Base-by-base conservation (phyloP, 345 rosid genomes). In the Syzygium aromaticum region DNA sequence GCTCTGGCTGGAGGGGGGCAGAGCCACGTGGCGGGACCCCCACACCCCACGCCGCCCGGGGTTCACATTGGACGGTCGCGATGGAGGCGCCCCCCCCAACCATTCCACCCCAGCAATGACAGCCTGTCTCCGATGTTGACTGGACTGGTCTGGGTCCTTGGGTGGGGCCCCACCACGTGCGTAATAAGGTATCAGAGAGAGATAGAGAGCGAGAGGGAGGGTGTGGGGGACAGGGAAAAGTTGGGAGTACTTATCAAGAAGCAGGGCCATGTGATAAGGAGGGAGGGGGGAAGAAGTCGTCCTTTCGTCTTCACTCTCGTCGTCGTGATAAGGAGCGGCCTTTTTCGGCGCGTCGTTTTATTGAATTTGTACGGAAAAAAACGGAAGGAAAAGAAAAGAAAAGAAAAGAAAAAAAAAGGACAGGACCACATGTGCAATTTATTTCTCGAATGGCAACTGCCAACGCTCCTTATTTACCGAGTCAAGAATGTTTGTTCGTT, bases 21-120 rank as follows among this genome's bases (percentile, higher is more conserved):
- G 16, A 59, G 30, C 64, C 64, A 59, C 64, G 64, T 59, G 64
- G 64, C 30, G 64, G 64, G 64, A 4, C 43, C 63, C 63, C 63
- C 63, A 4, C 63, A 6, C 61, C 46, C 46, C 46, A 43, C 46
- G 46, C 7, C 6, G 46, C 7, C 46, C 46, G 46, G 7, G 61
- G 61, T 56, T 11, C 61, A 2, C 61, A 56, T 23, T n/a, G 61
- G 61, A 56, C 61, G n/a, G 61, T 56, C n/a, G 61, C 61, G 61
- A 56, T 56, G 61, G 61, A 56, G n/a, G n/a, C 13, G 61, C 2
- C 11, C 11, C n/a, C n/a, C 61, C 11, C 6, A 0, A 5, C 27
- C 0, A n/a, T n/a, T 11, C 59, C n/a, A 12, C 0, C 52, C 52
- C 64, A 1, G 11, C 30, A 27, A 11, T 0, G 11, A 11, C 64